These are phyloP conservation scores for Cystobasidiopsis lactophilus DNA, from an alignment of 768 basidiomycete species.

Conservation along the genomic window DNA sequence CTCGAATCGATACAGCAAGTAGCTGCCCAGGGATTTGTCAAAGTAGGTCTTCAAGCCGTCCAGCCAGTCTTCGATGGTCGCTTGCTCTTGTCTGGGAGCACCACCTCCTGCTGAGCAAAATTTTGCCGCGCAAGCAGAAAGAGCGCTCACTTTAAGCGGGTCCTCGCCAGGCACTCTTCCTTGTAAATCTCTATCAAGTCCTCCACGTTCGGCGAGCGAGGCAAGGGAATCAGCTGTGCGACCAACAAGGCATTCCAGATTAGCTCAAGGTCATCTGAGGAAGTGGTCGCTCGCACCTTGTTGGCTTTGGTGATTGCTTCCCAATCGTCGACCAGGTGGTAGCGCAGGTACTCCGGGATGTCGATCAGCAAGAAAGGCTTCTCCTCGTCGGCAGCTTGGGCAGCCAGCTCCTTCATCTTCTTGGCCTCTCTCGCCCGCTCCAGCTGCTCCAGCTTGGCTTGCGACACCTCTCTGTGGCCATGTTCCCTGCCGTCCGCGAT, in stretches of 20 bases:
- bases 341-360: constrained; percentile 71
- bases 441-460: neutral
- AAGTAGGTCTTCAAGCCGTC: constrained; percentile 78
- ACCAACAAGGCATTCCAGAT: neutral
- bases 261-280: neutral
- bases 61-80: constrained; percentile 37
- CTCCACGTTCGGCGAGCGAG: constrained; percentile 56
- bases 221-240: constrained; percentile 55
- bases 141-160: too few relatives aligned
- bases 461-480: too few relatives aligned
- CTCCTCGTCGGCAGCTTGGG: constrained; percentile 26
- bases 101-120: too few relatives aligned
- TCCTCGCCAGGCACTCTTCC: neutral
- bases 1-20: constrained; percentile 84
- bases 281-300: constrained; percentile 35
- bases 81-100: too few relatives aligned
- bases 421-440: constrained; percentile 22
- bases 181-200: constrained; percentile 29
- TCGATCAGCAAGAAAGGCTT: constrained; percentile 74
- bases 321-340: constrained; percentile 87
- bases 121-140: too few relatives aligned
- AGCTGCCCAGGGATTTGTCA: constrained; percentile 61
- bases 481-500: neutral
- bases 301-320: constrained; percentile 86
- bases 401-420: constrained; percentile 16